A percentile compares a stretch with the other conserved stretches of the same genome.
Evolutionary conservation across 2,329 filamentous ascomycete species (phyloP).

Genomic region (Lasiodiplodia theobromae): DNA sequence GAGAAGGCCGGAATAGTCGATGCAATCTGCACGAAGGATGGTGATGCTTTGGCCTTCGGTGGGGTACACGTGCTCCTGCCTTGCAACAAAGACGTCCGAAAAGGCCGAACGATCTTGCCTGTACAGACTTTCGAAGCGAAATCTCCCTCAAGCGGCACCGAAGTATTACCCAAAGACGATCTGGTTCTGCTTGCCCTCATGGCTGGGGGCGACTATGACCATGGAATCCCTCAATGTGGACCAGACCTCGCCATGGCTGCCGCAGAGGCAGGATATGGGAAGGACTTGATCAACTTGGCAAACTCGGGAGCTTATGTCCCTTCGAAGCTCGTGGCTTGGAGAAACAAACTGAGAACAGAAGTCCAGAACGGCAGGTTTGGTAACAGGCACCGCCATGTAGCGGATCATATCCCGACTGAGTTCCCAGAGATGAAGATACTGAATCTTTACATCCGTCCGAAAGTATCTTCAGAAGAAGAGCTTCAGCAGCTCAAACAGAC

Average conservation of each 20-base stretch:
- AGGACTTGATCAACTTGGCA: background rate
- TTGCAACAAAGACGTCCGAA: background rate
- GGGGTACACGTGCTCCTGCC: background rate
- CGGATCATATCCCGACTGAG: background rate
- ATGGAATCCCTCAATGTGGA: background rate
- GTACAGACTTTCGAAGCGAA: background rate
- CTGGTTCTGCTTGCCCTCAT: background rate
- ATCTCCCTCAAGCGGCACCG: background rate
- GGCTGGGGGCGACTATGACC: background rate
- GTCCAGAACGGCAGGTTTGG: background rate
- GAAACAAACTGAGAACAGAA: background rate
- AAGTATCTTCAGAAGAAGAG: background rate
- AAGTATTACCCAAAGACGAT: background rate
- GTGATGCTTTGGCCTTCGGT: background rate
- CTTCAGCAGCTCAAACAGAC: background rate
- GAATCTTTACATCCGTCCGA: background rate
- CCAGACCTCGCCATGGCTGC: background rate
- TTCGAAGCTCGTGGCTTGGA: background rate
- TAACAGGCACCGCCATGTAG: background rate
- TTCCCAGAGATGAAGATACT: background rate
- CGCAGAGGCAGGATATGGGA: background rate
- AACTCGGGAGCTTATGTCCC: background rate
- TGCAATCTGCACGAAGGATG: background rate
- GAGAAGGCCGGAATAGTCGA: constrained; percentile 2
- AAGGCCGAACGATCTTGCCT: background rate